Evolutionary conservation across 2,329 filamentous ascomycete species (phyloP).

Genomic region (Aureobasidium sp.): DNA sequence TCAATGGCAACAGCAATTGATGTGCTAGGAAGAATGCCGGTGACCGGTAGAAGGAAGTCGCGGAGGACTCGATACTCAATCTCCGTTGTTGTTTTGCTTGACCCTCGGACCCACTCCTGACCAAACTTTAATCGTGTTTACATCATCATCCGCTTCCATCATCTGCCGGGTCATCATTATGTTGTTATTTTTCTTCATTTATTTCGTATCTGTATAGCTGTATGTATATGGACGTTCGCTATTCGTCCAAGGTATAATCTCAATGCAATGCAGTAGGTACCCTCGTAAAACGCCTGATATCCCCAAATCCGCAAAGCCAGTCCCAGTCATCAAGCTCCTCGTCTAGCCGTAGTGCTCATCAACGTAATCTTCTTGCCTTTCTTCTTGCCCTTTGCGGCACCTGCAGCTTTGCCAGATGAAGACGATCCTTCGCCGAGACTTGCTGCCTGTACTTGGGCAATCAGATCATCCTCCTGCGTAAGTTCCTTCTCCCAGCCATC

Average conservation of each 20-base stretch:
- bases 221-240: slow-evolving; percentile 5
- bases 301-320: neutral
- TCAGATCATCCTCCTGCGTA: slow-evolving; percentile 54
- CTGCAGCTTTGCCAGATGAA: slow-evolving; percentile 19
- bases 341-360: slow-evolving; percentile 58
- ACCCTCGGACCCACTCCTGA: slow-evolving; percentile 9
- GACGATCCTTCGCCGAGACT: slow-evolving; percentile 20
- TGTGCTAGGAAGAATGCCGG: slow-evolving; percentile 6
- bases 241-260: slow-evolving; percentile 5
- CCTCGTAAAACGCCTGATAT: neutral
- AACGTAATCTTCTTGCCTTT: slow-evolving; percentile 63
- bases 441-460: slow-evolving; percentile 42
- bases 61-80: slow-evolving; percentile 9
- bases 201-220: slow-evolving; percentile 5
- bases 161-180: neutral
- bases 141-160: neutral
- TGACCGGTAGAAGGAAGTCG: slow-evolving; percentile 4
- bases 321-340: slow-evolving; percentile 41
- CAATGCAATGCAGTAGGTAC: slow-evolving; percentile 2
- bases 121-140: neutral
- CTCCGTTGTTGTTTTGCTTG: slow-evolving; percentile 11
- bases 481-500: slow-evolving; percentile 76
- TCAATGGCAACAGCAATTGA: neutral
- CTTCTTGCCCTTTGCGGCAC: slow-evolving; percentile 50
- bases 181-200: neutral